Percentiles rank a stretch among this genome's conserved stretches.
Evolutionary conservation across 768 basidiomycete species (phyloP).

Genomic region (Boletus vinaceobasis): DNA sequence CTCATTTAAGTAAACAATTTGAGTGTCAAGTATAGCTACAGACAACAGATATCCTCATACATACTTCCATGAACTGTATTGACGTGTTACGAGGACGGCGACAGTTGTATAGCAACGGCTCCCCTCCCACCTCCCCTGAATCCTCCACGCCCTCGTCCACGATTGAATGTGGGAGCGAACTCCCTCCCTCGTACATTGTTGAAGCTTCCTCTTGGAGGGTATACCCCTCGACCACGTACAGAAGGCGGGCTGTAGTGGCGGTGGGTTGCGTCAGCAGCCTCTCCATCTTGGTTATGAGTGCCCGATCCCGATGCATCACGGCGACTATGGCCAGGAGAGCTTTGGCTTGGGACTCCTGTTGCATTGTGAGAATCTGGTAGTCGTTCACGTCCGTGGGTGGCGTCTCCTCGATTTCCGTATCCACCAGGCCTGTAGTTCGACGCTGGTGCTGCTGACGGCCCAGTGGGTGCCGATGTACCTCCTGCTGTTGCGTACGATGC

Average conservation of each 20-base stretch:
- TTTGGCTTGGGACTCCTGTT: background rate
- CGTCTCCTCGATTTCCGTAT: conserved; percentile 1
- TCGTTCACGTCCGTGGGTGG: conserved; percentile 4
- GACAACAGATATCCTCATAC: background rate
- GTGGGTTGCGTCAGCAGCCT: background rate
- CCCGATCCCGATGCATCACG: background rate
- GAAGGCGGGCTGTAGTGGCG: conserved; percentile 1
- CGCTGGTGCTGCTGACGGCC: background rate
- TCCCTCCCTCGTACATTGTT: conserved; percentile 31
- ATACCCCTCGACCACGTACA: conserved; percentile 32
- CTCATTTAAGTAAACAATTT: too few relatives aligned
- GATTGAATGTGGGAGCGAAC: conserved; percentile 25
- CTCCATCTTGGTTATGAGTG: conserved; percentile 1
- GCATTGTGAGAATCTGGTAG: conserved; percentile 5
- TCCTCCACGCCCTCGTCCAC: conserved; percentile 32
- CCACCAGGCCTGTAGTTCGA: conserved; percentile 1
- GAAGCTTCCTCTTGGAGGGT: conserved; percentile 24
- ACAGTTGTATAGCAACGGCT: background rate
- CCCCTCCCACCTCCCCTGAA: conserved; percentile 34
- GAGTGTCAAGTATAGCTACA: conserved; percentile 5
- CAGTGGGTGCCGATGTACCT: background rate
- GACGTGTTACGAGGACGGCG: conserved; percentile 7
- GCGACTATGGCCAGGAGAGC: background rate
- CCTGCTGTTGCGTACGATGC: conserved; percentile 11
- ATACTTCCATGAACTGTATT: background rate